Percentiles rank a stretch among this genome's conserved stretches.
These are phyloP conservation scores for Ormosia emarginata DNA, from an alignment of 306 rosid genomes.

Conservation along the genomic window DNA sequence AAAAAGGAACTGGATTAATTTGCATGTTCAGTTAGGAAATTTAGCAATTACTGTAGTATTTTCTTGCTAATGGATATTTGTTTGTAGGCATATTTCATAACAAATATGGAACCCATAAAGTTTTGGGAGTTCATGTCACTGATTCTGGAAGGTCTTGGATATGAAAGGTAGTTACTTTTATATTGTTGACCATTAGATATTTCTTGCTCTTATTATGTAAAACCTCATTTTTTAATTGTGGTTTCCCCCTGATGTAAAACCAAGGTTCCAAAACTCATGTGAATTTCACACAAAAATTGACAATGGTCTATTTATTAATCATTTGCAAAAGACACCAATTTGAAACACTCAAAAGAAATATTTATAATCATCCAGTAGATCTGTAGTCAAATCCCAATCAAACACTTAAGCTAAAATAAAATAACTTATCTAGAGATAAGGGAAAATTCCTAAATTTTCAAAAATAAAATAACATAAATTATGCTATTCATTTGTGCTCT, in stretches of 20 bases:
- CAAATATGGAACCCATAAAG: slow-evolving; percentile 85
- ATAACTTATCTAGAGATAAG: not conserved
- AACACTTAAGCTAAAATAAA: not conserved
- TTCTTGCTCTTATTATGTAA: not conserved
- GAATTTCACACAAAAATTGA: not conserved
- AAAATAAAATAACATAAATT: not conserved
- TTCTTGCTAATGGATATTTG: slow-evolving; percentile 18
- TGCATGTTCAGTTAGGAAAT: slow-evolving; percentile 7
- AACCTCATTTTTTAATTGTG: not conserved
- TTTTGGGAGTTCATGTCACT: slow-evolving; percentile 93
- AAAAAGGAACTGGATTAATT: not conserved
- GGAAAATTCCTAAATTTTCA: not conserved
- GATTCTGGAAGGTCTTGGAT: slow-evolving; percentile 87
- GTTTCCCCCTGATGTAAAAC: not conserved
- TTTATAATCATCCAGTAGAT: not conserved
- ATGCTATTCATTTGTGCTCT: not conserved
- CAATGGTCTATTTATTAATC: not conserved
- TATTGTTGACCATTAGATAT: not conserved
- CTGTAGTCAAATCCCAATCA: not conserved
- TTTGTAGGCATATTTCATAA: slow-evolving; percentile 90
- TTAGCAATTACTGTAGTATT: not conserved
- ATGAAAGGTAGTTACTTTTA: slow-evolving; percentile 57
- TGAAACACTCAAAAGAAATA: not conserved
- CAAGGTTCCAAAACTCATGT: not conserved
- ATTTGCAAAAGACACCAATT: not conserved